Percentiles rank a stretch among this genome's conserved stretches.
Conservation (phyloP, 2,329 filamentous ascomycete species). For the Venturiaceae sp. region DNA sequence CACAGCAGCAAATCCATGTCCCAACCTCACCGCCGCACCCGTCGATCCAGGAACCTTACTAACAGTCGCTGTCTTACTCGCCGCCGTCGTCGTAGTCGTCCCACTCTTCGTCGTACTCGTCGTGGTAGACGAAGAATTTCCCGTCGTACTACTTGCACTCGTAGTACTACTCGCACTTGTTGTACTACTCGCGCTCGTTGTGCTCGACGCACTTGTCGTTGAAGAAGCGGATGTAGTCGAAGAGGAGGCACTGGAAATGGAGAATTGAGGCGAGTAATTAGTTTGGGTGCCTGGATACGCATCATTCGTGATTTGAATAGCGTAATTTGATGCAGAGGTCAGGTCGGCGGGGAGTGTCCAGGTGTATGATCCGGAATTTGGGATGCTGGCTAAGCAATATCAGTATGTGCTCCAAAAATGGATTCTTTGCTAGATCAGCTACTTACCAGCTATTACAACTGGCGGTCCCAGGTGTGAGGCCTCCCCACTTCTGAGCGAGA, state of each 20-base stretch:
- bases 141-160: background rate
- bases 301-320: slow-evolving; percentile 10
- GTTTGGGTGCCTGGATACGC: background rate
- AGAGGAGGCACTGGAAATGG: background rate
- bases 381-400: slow-evolving; percentile 29
- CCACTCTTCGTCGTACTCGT: background rate
- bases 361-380: slow-evolving; percentile 39
- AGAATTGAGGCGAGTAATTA: slow-evolving; percentile 11
- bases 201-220: background rate
- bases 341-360: slow-evolving; percentile 23
- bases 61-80: background rate
- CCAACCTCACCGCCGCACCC: background rate
- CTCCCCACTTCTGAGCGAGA: slow-evolving; percentile 34
- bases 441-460: slow-evolving; percentile 33
- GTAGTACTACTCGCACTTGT: background rate
- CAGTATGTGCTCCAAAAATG: background rate
- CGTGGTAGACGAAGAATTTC: background rate
- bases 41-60: background rate
- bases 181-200: background rate
- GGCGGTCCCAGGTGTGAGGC: slow-evolving; percentile 30
- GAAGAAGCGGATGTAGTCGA: background rate
- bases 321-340: slow-evolving; percentile 1
- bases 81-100: background rate
- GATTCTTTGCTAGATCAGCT: background rate
- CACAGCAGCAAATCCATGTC: background rate